Evolutionary conservation across 1,284 basidiomycete species (phyloP), one percentile per base, ranked within the genome.

Genomic region (Agaricales sp.): DNA sequence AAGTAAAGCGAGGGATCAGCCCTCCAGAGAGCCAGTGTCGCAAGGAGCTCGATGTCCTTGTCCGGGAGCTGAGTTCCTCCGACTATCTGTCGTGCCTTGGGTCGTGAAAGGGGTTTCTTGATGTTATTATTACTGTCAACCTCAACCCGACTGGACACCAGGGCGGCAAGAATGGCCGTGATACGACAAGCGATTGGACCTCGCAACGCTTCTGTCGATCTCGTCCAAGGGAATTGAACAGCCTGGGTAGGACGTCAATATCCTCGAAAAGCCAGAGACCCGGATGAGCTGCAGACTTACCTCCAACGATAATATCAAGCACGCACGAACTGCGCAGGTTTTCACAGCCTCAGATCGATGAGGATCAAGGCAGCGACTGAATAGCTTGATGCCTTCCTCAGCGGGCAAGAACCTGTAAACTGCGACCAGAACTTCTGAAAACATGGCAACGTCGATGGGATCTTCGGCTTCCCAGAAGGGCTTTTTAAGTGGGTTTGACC

Each of bases 341-440:
- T 91, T 92, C 55, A 88, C 78, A 2, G 82, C 80, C 45, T 90
- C 84, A 0, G 86, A 82, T 30, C 82, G 75, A 54, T 89, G 86
- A 4, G 85, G 77, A 54, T 86, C 79, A 21, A 92, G 62, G 58
- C 82, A 87, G 2, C 68, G 66, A 21, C 68, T 60, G 57, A 91
- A 86, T 16, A 89, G 61, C 1, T 68, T 67, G 6, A 81, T 54
- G 1, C 76, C 71, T 41, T 86, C 83, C 47, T 80, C 74, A 43
- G 72, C 65, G 0, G 84, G 74, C 35, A 87, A 63, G 57, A 83
- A 86, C 12, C 87, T 77, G 60, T 78, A 90, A 8, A 90, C 64
- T 0, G 77, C 75, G 1, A 85, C 82, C 3, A 93, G 67, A 0
- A 80, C 80, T 56, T 90, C 85, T 1, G 84, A 80, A 55, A 87